phyloP scores from a whole-genome alignment of 2,329 filamentous ascomycete species.

The Aspergillus chevalieri region DNA sequence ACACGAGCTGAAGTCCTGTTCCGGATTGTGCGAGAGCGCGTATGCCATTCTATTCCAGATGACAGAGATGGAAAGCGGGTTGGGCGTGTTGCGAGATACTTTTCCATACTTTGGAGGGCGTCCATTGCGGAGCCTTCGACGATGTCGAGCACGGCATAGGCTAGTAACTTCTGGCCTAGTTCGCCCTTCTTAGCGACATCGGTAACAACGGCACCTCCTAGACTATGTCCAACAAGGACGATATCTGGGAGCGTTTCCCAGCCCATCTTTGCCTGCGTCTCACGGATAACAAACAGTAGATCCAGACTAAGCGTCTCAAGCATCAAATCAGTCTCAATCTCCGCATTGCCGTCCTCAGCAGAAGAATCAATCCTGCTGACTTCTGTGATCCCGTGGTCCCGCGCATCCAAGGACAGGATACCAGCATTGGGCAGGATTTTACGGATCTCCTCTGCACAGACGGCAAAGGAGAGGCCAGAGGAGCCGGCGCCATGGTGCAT shows the following conservation, averaged over 20 bases:
- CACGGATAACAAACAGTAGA: slow-evolving; percentile 61
- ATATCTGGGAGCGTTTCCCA: slow-evolving; percentile 71
- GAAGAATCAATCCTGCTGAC: slow-evolving; percentile 22
- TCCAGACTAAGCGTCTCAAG: slow-evolving; percentile 69
- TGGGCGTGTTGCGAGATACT: slow-evolving; percentile 78
- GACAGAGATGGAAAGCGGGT: slow-evolving; percentile 68
- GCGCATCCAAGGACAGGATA: slow-evolving; percentile 76
- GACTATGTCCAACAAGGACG: slow-evolving; percentile 81
- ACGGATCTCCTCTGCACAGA: slow-evolving; percentile 69
- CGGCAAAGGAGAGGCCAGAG: slow-evolving; percentile 84
- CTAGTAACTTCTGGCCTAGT: slow-evolving; percentile 65
- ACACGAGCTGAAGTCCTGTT: slow-evolving; percentile 76
- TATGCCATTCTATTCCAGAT: slow-evolving; percentile 88
- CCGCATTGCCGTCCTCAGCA: slow-evolving; percentile 11
- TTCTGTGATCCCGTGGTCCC: slow-evolving; percentile 71
- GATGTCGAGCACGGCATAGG: slow-evolving; percentile 86
- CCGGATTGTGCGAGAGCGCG: slow-evolving; percentile 78
- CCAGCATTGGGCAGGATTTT: slow-evolving; percentile 73
- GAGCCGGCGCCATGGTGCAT: slow-evolving; percentile 94
- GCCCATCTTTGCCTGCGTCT: slow-evolving; percentile 61
- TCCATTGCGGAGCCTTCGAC: slow-evolving; percentile 93
- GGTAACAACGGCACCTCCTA: slow-evolving; percentile 86
- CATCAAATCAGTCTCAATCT: slow-evolving; percentile 56
- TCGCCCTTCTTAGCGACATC: slow-evolving; percentile 65
- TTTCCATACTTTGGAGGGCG: slow-evolving; percentile 88